Evolutionary conservation across 1,284 basidiomycete species (phyloP), one percentile per base, ranked within the genome.

Genomic region (Uromyces viciae-fabae): DNA sequence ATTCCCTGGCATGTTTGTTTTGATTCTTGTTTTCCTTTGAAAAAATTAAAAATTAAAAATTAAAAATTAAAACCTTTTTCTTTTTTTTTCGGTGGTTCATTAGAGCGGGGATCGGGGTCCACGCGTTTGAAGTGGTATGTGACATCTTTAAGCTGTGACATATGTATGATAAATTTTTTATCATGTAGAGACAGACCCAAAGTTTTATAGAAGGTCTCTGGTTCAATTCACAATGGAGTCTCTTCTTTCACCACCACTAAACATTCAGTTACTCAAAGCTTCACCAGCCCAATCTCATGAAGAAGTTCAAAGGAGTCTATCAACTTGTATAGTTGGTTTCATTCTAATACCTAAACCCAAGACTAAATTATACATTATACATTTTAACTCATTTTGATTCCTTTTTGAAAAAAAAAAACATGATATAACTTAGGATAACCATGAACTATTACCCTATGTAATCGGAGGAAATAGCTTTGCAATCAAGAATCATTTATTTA

Each of bases 131-230:
- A n/a, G n/a, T n/a, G n/a, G n/a, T n/a, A n/a, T n/a, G n/a, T n/a
- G n/a, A n/a, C n/a, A n/a, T n/a, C n/a, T n/a, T n/a, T n/a, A n/a
- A n/a, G n/a, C n/a, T n/a, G n/a, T n/a, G n/a, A n/a, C n/a, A n/a
- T n/a, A n/a, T n/a, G n/a, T n/a, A n/a, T n/a, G n/a, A n/a, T n/a
- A n/a, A 82, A 43, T 8, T 62, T 69, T 43, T 77, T 80, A n/a
- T 76, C 82, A 4, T 73, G 75, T 43, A 77, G 79, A 17, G 60
- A 56, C 38, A 82, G 81, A 4, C 82, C 82, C 31, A 60, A 73
- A 58, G 77, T 64, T 36, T 82, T 79, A 22, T n/a, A n/a, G n/a
- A n/a, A n/a, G n/a, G n/a, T n/a, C n/a, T n/a, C n/a, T n/a, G n/a
- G n/a, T n/a, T n/a, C n/a, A n/a, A n/a, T 49, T 28, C 56, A 62